Percentiles rank a stretch among this genome's conserved stretches.
These are phyloP conservation scores for Colletotrichum noveboracense DNA, from an alignment of 2,329 filamentous ascomycete genomes.

Conservation along the genomic window DNA sequence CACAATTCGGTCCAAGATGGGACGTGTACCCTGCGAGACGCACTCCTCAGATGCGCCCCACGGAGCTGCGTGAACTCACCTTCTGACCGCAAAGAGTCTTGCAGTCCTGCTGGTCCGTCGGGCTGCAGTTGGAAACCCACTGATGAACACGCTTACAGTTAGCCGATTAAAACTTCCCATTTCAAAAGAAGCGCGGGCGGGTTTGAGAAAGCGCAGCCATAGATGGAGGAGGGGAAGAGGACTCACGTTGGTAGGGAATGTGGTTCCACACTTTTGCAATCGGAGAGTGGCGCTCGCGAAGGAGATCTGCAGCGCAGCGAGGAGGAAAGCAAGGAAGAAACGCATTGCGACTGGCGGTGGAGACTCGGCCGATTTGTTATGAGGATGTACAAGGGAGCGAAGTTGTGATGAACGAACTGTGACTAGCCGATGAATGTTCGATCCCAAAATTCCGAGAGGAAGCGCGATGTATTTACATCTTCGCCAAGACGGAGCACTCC, in stretches of 20 bases:
- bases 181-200: fast-evolving
- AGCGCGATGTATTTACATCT: background rate
- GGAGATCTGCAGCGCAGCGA: background rate
- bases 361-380: background rate
- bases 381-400: background rate
- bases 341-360: background rate
- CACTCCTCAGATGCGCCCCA: background rate
- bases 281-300: background rate
- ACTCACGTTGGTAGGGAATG: background rate
- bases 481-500: background rate
- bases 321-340: background rate
- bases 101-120: background rate
- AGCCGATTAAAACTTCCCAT: background rate
- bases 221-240: background rate
- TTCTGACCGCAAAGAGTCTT: background rate
- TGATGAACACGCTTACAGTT: background rate
- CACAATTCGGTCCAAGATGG: background rate
- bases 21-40: background rate
- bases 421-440: background rate
- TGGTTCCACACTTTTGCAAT: background rate
- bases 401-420: background rate
- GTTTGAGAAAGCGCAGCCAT: background rate
- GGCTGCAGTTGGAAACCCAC: background rate
- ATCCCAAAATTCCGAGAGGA: background rate
- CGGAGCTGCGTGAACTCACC: background rate